phyloP scores from a whole-genome alignment of 768 basidiomycete species.

The Termitomyces titanicus region DNA sequence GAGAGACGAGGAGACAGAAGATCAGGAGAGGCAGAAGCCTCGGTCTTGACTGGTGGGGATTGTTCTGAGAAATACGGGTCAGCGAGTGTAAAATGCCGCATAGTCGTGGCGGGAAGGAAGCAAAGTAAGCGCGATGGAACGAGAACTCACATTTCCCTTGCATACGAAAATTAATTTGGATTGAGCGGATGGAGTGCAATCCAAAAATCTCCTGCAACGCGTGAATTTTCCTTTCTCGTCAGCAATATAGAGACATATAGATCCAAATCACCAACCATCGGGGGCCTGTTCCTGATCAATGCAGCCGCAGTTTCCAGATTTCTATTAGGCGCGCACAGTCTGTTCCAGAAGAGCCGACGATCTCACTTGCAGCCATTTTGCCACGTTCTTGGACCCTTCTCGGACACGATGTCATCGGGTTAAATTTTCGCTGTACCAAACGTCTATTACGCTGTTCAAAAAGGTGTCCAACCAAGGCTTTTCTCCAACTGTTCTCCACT shows the following conservation, averaged over 20 bases:
- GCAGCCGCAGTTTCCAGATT: conserved; percentile 9
- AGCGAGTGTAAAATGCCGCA: conserved; percentile 19
- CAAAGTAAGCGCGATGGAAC: conserved; percentile 4
- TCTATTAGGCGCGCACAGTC: conserved; percentile 7
- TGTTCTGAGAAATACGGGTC: conserved; percentile 17
- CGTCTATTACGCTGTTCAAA: neutral
- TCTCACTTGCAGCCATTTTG: neutral
- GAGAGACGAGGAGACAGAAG: conserved; percentile 29
- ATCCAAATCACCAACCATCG: neutral
- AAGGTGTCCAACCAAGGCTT: neutral
- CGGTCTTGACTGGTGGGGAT: conserved; percentile 35
- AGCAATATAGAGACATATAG: conserved; percentile 4
- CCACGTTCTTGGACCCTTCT: conserved; percentile 1
- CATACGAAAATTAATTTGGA: conserved; percentile 19
- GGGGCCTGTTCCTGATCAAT: conserved; percentile 11
- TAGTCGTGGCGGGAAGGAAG: conserved; percentile 14
- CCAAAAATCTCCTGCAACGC: conserved; percentile 11
- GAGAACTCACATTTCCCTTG: conserved; percentile 13
- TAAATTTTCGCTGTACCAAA: conserved; percentile 9
- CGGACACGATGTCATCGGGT: conserved; percentile 8
- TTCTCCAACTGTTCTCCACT: neutral
- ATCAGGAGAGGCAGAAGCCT: conserved; percentile 40
- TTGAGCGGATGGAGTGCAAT: conserved; percentile 9
- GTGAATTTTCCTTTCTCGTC: conserved; percentile 12
- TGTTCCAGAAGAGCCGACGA: conserved; percentile 6